Percentiles rank a stretch among this genome's conserved stretches.
phyloP scores from a whole-genome alignment of 257 asterid species.

The Anisodus acutangulus region DNA sequence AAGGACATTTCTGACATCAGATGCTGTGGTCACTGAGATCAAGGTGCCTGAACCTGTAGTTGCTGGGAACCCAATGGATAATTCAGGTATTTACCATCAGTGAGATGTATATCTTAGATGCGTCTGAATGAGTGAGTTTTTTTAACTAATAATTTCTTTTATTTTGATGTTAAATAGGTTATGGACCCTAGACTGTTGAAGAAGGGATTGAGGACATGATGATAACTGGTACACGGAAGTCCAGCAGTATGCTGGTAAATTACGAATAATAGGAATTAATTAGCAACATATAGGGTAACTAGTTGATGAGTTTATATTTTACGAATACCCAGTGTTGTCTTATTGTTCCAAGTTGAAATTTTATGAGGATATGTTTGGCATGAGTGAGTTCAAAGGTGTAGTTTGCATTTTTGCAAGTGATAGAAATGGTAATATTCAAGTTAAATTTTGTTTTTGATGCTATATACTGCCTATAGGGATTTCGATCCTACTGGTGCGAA shows the following conservation, averaged over 20 bases:
- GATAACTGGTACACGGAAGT: background rate
- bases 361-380: background rate
- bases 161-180: conserved; percentile 24
- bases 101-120: background rate
- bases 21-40: conserved; percentile 93
- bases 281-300: background rate
- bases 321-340: background rate
- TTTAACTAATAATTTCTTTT: background rate
- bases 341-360: background rate
- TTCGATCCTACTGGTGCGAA: background rate
- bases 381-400: background rate
- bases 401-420: background rate
- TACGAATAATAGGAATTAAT: background rate
- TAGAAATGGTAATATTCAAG: background rate
- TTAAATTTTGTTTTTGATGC: background rate
- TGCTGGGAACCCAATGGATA: conserved; percentile 91
- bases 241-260: background rate
- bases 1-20: conserved; percentile 94
- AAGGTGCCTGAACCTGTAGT: conserved; percentile 84
- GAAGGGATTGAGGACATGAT: background rate
- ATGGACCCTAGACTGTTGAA: conserved; percentile 22
- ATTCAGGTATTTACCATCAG: conserved; percentile 61
- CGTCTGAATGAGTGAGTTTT: background rate
- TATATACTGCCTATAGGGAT: background rate
- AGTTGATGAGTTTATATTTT: background rate